Conservation (phyloP, 441 rosid species). For the Jatropha multifida region DNA sequence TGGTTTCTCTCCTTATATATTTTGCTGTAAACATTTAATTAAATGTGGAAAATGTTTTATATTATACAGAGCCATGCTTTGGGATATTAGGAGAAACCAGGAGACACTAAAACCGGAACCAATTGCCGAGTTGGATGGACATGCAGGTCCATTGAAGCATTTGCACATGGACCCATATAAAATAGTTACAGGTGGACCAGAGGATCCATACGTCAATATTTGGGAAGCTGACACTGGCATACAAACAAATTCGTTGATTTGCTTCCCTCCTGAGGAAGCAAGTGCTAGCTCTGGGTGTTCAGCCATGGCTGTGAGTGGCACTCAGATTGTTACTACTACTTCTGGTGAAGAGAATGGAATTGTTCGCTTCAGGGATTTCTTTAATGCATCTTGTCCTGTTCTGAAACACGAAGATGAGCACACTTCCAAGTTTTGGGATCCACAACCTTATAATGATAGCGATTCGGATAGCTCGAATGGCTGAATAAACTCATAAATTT, state of each 20-base stretch:
- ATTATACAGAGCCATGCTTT: constrained; percentile 55
- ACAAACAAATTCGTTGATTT: constrained; percentile 44
- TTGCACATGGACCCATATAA: constrained; percentile 59
- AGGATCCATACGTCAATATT: constrained; percentile 36
- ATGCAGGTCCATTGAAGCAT: constrained; percentile 41
- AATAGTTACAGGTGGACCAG: constrained; percentile 51
- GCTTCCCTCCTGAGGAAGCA: constrained; percentile 26
- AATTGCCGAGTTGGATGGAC: constrained; percentile 55
- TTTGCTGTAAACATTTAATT: neutral
- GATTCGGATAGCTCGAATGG: constrained; percentile 26
- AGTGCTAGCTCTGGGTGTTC: constrained; percentile 33
- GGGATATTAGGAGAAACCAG: constrained; percentile 58
- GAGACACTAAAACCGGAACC: constrained; percentile 34
- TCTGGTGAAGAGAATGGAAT: constrained; percentile 23
- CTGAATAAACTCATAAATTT: constrained; percentile 3
- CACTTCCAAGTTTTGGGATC: constrained; percentile 55
- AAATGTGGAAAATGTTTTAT: neutral
- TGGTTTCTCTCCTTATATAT: neutral
- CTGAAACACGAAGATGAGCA: constrained; percentile 20
- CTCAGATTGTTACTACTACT: constrained; percentile 39
- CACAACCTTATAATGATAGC: constrained; percentile 22
- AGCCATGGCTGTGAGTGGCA: constrained; percentile 53
- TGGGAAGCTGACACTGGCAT: constrained; percentile 61
- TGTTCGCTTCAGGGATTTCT: constrained; percentile 43
- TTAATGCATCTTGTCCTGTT: constrained; percentile 36